Conservation (phyloP, 75 land plant genomes). For the Azolla pinnata region DNA sequence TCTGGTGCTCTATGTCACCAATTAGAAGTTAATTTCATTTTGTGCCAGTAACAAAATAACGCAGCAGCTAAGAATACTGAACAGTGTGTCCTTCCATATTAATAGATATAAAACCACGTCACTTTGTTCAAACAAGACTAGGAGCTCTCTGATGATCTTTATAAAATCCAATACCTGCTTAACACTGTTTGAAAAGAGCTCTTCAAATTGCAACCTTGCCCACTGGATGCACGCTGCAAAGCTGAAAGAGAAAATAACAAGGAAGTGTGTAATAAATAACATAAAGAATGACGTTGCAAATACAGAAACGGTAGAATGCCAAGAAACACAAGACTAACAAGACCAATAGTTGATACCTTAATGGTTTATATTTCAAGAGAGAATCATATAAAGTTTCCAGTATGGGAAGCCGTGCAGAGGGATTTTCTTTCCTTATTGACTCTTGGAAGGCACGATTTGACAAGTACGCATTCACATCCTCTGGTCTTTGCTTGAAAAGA, state of each 20-base stretch:
- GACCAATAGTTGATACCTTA: conserved; percentile 25
- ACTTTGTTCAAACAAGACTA: too few species aligned
- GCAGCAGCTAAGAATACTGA: too few species aligned
- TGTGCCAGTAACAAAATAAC: too few species aligned
- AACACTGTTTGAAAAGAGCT: conserved; percentile 37
- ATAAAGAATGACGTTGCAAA: not conserved
- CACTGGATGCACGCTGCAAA: conserved; percentile 50
- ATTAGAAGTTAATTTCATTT: too few species aligned
- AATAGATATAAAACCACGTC: too few species aligned
- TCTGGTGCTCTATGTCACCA: too few species aligned
- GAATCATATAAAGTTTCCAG: conserved; percentile 45
- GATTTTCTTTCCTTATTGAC: conserved; percentile 26
- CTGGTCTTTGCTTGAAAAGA: conserved; percentile 41
- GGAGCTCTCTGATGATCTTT: too few species aligned
- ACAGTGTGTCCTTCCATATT: too few species aligned
- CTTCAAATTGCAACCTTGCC: conserved; percentile 55
- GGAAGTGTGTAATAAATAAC: conserved; percentile 1
- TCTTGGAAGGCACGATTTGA: conserved; percentile 46
- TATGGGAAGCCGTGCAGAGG: conserved; percentile 28
- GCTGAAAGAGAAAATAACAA: conserved; percentile 12
- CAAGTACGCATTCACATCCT: conserved; percentile 44
- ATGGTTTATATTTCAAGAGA: conserved; percentile 35
- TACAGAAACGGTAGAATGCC: not conserved
- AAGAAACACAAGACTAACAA: not conserved
- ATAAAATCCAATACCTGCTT: too few species aligned